Evolutionary conservation across 2,329 filamentous ascomycete genomes (phyloP), one percentile per base, ranked within the genome.

Genomic region (Fusarium temperatum): DNA sequence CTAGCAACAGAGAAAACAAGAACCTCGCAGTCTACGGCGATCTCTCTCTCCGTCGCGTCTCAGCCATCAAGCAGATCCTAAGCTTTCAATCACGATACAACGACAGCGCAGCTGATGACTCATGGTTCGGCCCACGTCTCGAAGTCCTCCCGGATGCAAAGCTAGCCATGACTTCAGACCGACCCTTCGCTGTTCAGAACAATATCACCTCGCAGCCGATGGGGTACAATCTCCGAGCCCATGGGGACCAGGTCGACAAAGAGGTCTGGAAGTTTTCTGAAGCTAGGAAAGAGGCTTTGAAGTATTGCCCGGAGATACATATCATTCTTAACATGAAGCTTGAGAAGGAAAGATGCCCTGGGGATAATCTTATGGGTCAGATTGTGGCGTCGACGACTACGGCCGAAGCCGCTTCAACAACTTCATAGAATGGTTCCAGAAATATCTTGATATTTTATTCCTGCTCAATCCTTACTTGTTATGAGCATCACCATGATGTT

Each of bases 361-460:
- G 30, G 2, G 48, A 53, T 24, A 53, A 35, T 20, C 30, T 5
- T 6, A 53, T 53, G 30, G 48, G 48, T 11, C 12, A 53, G 17
- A 53, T 53, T 26, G 9, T 14, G 8, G 3, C 17, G 6, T 14
- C n/a, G 3, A 53, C 48, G 30, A 36, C 30, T 53, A 35, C 17
- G 8, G 20, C 8, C 8, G 22, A 24, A 51, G 6, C 12, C 20
- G 30, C 22, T 35, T n/a, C 8, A 15, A 10, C 30, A 35, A 24
- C 17, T 35, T 9, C 17, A 9, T 51, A 35, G 12, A 7, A 4
- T 20, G 0, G 2, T 14, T 20, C 8, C 6, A 35, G 11, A 51
- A 10, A 0, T 24, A 0, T 12, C 10, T 8, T 8, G 3, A 14
- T 10, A 5, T 24, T 13, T 8, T 26, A 8, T 18, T 24, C 1